A percentile compares a stretch with the other conserved stretches of the same genome.
Conservation (phyloP, 139 green algal genomes). For the Haematococcus lacustris region DNA sequence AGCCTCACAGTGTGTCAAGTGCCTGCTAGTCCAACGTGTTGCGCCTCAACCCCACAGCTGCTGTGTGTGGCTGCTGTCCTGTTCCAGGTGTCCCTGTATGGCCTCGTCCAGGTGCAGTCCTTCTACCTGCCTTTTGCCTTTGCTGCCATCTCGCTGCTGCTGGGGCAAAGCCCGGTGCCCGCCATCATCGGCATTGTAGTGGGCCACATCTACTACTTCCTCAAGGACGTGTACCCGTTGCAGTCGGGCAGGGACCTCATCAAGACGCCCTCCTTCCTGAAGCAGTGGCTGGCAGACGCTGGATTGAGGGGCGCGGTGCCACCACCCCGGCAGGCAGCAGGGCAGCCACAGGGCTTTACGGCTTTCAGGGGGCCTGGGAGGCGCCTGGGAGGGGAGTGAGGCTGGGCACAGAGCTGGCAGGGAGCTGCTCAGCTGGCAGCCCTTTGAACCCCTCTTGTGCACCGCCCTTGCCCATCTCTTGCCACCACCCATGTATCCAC, state of each 20-base stretch:
- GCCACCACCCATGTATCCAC: too few relatives aligned
- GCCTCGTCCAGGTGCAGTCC: constrained; percentile 50
- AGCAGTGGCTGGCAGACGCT: constrained; percentile 1
- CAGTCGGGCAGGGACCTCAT: not conserved
- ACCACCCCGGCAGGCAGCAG: not conserved
- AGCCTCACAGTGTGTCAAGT: too few relatives aligned
- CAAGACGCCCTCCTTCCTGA: not conserved
- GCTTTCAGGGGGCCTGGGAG: not conserved
- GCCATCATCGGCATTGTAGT: constrained; percentile 31
- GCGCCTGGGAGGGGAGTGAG: not conserved
- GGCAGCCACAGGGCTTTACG: not conserved
- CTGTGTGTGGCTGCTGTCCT: too few relatives aligned
- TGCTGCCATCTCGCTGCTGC: constrained; percentile 38
- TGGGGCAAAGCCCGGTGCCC: constrained; percentile 29
- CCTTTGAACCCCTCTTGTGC: too few relatives aligned
- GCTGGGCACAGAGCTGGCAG: too few relatives aligned
- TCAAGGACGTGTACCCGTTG: not conserved
- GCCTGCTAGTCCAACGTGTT: too few relatives aligned
- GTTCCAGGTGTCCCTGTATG: constrained; percentile 44
- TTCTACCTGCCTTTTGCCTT: constrained; percentile 70
- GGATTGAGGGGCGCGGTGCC: not conserved
- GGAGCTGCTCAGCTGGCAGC: too few relatives aligned
- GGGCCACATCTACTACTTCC: not conserved
- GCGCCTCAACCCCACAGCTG: too few relatives aligned
- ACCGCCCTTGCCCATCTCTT: too few relatives aligned